Evolutionary conservation across 2,329 filamentous ascomycete genomes (phyloP), one percentile per base, ranked within the genome.

Genomic region (Pseudocercospora pini-densiflorae): DNA sequence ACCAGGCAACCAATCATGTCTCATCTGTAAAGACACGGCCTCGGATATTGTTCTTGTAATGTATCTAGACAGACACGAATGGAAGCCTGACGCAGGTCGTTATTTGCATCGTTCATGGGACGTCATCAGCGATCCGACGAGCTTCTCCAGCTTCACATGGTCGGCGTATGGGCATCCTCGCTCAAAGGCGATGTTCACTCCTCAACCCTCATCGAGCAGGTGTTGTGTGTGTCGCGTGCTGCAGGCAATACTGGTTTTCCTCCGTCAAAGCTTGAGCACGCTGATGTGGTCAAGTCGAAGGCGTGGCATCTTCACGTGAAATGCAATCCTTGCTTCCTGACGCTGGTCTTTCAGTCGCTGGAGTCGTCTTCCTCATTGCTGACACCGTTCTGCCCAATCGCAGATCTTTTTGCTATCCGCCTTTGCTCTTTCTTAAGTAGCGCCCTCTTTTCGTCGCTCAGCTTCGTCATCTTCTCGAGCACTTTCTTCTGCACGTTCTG

Each of bases 401-500:
- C 55, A 29, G 36, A 45, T 43, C 53, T 55, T 2, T 23, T 58
- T 6, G 61, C 36, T 27, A 62, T 14, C 21, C 68, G 64, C 43
- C 71, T 68, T 40, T 73, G 74, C 67, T 80, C 77, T 57, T 75
- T 67, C 27, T 72, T 64, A 47, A 77, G 58, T 31, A 80, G 72
- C 40, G 73, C 77, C 47, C 79, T 77, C 40, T 77, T 78, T 69
- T 84, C 81, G 53, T 79, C 76, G 51, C 78, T 78, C 61, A 84
- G 58, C 65, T 80, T 78, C 14, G 79, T 79, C 27, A 84, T 73
- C 64, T 83, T 82, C 23, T 79, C 74, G 61, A 84, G 81, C 5
- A 80, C 81, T 36, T 79, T 79, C 64, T 77, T 80, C 70, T 84
- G 82, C 31, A 84, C 76, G 47, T 81, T 76, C 68, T 82, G 78